Evolutionary conservation across 495 filamentous ascomycete genomes (phyloP).

Genomic region (Penicillium simplicissimum): DNA sequence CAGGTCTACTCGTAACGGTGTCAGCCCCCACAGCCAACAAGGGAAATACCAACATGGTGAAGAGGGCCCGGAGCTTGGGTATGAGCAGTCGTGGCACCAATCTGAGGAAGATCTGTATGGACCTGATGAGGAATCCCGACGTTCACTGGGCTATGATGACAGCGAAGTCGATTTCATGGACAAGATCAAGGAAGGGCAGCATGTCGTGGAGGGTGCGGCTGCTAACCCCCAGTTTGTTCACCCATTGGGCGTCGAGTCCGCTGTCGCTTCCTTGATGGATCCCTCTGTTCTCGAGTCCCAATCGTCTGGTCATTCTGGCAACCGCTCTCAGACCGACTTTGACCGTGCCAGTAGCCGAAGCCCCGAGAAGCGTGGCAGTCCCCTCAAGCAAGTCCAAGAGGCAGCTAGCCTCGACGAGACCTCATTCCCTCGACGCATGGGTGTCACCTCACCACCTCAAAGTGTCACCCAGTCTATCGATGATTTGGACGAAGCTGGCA

Average conservation of each 20-base stretch:
- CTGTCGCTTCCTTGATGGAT: conserved; percentile 82
- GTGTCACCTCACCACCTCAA: conserved; percentile 69
- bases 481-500: conserved; percentile 50
- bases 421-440: conserved; percentile 48
- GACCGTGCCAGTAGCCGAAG: conserved; percentile 29
- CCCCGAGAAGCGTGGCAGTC: conserved; percentile 40
- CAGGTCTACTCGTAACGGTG: conserved; percentile 52
- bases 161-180: conserved; percentile 64
- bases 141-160: conserved; percentile 62
- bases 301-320: conserved; percentile 35
- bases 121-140: conserved; percentile 51
- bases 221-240: conserved; percentile 76
- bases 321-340: conserved; percentile 38
- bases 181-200: conserved; percentile 61
- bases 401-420: conserved; percentile 44
- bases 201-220: conserved; percentile 61
- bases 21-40: conserved; percentile 50
- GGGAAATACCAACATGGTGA: conserved; percentile 40
- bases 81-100: conserved; percentile 37
- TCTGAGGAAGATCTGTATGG: conserved; percentile 43
- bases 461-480: conserved; percentile 68
- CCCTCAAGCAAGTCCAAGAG: conserved; percentile 48
- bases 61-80: conserved; percentile 39
- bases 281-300: conserved; percentile 61
- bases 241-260: conserved; percentile 76